Percentiles rank a stretch among this genome's conserved stretches.
phyloP scores from a whole-genome alignment of 1,284 basidiomycete species.

The Volvariella volvacea region DNA sequence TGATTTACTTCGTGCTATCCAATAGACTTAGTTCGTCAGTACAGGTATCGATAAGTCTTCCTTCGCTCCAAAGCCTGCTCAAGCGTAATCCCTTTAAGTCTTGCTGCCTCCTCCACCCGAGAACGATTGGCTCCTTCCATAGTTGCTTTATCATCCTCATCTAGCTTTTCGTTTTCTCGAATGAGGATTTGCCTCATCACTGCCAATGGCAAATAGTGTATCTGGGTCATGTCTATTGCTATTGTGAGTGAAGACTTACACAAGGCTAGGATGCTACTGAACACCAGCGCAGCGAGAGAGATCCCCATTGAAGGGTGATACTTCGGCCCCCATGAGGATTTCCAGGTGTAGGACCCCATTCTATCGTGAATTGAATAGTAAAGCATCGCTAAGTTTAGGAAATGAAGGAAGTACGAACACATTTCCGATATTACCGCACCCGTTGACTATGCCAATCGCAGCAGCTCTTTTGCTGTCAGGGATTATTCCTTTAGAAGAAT shows the following conservation, averaged over 20 bases:
- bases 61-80: slow-evolving; percentile 43
- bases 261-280: slow-evolving; percentile 28
- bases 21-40: slow-evolving; percentile 23
- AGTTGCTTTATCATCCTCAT: slow-evolving; percentile 34
- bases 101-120: slow-evolving; percentile 42
- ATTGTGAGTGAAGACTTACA: too few species aligned
- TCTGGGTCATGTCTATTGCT: too few species aligned
- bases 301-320: slow-evolving; percentile 48
- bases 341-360: slow-evolving; percentile 49
- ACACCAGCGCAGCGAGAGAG: slow-evolving; percentile 31
- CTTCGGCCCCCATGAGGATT: slow-evolving; percentile 38
- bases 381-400: slow-evolving; percentile 2
- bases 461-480: slow-evolving; percentile 32
- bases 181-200: slow-evolving; percentile 42
- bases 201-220: slow-evolving; percentile 14
- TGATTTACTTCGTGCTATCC: not conserved
- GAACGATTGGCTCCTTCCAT: slow-evolving; percentile 31
- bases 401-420: slow-evolving; percentile 20
- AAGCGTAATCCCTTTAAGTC: slow-evolving; percentile 42
- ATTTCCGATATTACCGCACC: slow-evolving; percentile 27
- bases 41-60: slow-evolving; percentile 42
- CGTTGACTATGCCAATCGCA: slow-evolving; percentile 31
- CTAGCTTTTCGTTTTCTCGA: slow-evolving; percentile 35
- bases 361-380: slow-evolving; percentile 16
- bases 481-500: slow-evolving; percentile 15